Conservation (phyloP, 768 basidiomycete genomes). For the Russula ochroleuca region DNA sequence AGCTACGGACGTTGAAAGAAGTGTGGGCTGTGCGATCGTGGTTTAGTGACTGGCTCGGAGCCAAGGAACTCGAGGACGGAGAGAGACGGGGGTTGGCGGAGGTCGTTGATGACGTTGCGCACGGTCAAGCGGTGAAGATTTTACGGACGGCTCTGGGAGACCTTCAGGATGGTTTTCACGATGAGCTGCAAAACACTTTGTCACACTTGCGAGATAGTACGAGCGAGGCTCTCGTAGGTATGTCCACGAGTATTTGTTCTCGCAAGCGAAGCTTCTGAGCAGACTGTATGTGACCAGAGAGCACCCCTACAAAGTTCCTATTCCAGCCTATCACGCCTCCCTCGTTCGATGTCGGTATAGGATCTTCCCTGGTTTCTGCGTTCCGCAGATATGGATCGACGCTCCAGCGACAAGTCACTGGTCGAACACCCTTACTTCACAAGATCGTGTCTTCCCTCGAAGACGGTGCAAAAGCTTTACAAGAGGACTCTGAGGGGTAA, state of each 20-base stretch:
- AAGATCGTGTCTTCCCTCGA: slow-evolving; percentile 57
- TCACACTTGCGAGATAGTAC: slow-evolving; percentile 34
- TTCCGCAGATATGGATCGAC: slow-evolving; percentile 61
- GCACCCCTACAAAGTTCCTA: slow-evolving; percentile 49
- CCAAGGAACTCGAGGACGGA: slow-evolving; percentile 39
- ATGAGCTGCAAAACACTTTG: slow-evolving; percentile 41
- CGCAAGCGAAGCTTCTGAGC: slow-evolving; percentile 3
- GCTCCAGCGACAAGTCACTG: slow-evolving; percentile 58
- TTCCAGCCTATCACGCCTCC: slow-evolving; percentile 52
- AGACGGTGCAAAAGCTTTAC: slow-evolving; percentile 51
- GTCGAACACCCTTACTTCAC: slow-evolving; percentile 60
- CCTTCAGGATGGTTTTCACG: slow-evolving; percentile 46
- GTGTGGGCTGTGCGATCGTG: slow-evolving; percentile 67
- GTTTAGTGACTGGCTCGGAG: slow-evolving; percentile 44
- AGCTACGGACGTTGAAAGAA: slow-evolving; percentile 55
- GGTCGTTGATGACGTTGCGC: slow-evolving; percentile 52
- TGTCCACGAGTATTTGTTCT: slow-evolving; percentile 26
- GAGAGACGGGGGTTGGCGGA: slow-evolving; percentile 46
- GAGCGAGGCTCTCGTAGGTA: slow-evolving; percentile 32
- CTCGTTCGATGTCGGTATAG: slow-evolving; percentile 39
- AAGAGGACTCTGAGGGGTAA: slow-evolving; percentile 47
- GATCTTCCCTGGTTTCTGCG: slow-evolving; percentile 39
- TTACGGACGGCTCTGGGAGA: slow-evolving; percentile 50
- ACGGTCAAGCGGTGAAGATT: slow-evolving; percentile 50
- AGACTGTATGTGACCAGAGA: slow-evolving; percentile 38